Conservation (phyloP, 2,329 filamentous ascomycete genomes). For the Colletotrichum sp. region DNA sequence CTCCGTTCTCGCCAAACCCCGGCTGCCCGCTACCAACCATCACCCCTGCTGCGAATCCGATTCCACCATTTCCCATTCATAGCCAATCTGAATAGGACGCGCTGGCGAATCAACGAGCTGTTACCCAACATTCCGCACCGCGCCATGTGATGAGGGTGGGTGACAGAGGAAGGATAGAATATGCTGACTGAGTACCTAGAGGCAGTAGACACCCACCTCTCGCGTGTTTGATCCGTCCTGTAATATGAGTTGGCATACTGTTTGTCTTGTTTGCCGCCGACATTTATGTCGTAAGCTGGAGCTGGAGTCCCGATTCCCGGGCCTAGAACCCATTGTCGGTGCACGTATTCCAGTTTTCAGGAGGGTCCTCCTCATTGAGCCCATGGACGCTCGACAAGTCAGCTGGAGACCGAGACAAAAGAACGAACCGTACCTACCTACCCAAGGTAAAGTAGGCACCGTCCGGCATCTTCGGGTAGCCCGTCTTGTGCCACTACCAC, state of each 20-base stretch:
- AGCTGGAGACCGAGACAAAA: background rate
- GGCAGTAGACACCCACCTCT: background rate
- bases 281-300: background rate
- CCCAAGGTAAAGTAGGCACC: background rate
- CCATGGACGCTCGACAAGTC: background rate
- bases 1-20: background rate
- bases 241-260: background rate
- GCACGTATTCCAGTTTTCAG: background rate
- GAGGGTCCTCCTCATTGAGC: background rate
- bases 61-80: background rate
- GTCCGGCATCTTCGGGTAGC: background rate
- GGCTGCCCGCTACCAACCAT: background rate
- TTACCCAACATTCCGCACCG: background rate
- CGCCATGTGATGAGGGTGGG: background rate
- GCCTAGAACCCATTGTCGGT: background rate
- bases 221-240: background rate
- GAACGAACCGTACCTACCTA: background rate
- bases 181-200: background rate
- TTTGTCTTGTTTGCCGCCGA: background rate
- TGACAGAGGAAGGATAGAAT: background rate
- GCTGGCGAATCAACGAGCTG: background rate
- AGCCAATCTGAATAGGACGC: background rate
- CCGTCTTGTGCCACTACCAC: background rate
- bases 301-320: background rate
- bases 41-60: background rate